Evolutionary conservation across 495 filamentous ascomycete genomes (phyloP), one percentile per base, ranked within the genome.

Genomic region (Neurospora sp.): DNA sequence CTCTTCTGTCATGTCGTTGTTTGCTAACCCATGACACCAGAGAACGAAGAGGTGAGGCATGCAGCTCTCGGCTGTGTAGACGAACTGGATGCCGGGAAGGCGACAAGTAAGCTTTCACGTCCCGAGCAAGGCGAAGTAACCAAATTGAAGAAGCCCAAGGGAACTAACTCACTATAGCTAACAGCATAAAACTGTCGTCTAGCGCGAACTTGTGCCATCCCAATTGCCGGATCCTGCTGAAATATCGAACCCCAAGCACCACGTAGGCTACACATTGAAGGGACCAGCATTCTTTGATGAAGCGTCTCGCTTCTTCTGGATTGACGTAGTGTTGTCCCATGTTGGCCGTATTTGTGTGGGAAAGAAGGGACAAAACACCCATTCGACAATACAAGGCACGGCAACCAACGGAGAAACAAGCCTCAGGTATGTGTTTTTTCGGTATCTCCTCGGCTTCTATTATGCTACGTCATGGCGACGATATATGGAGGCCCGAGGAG

Each of bases 131-230:
- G 41, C 39, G 10, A 40, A 14, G 27, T 22, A 65, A 20, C 10
- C 12, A 12, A 70, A 10, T 39, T 53, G 18, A 9, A 38, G 22
- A 31, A 31, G 27, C 2, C n/a, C 10, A 68, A 22, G 10, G 16
- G n/a, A 37, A 82, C 82, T 35, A 35, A 35, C 35, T 82, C 72
- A 88, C 87, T 72, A 82, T 76, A 1, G 86, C 86, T 38, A 88
- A 8, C 31, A 86, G 69, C 86, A 89, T 89, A 12, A 89, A 65
- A 73, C 82, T 82, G 74, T 89, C 88, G 77, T 89, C 88, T 77
- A 72, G 75, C 16, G 75, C 70, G 4, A 81, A 73, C 18, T 74
- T 69, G 5, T 38, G 39, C 78, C 78, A 80, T 74, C 79, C 79
- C 65, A 78, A 10, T 22, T 70, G 73, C 8, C 59, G 39, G 39